Base-by-base conservation (phyloP, 2,329 filamentous ascomycete genomes). In the Hypoxylon sp. region DNA sequence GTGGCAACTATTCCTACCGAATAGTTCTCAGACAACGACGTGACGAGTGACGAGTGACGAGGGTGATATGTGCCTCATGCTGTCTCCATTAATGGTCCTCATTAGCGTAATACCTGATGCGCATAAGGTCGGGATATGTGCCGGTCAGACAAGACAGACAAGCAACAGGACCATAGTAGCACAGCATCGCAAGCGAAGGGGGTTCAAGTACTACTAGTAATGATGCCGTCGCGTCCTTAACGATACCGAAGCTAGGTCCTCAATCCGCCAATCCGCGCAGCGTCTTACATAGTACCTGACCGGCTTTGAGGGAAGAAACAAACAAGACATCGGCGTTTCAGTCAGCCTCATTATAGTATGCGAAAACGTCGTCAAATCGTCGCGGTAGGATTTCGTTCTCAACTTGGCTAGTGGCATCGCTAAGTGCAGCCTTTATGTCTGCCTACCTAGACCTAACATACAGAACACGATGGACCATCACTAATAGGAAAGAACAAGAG, bases 171-270 rank as follows among this genome's bases (percentile, higher is more conserved):
- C 59, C 51, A 67, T 44, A 37, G 65, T 70, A 59, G 50, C 68
- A 70, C 68, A 54, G 44, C 68, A 56, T 62, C 61, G 52, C 56
- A 70, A 65, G 68, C 65, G 65, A 70, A 24, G 46, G 59, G 39
- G 49, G 58, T 51, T 19, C 19, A 46, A 56, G 13, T 20, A 56
- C 11, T 11, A 51, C 52, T 61, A 61, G 43, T 30, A 57, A 53
- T 46, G 32, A 57, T 22, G 56, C 62, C 50, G 53, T 60, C 54
- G 49, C 32, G n/a, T n/a, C n/a, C n/a, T n/a, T 46, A 48, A 68
- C 50, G 56, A 43, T 28, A 46, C 58, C 55, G 28, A 46, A 37
- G 44, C 59, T 43, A 34, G 51, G 26, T 41, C 53, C 10, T 26
- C 26, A 32, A 28, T 32, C 57, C 47, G 51, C 65, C 62, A 68